Conservation (phyloP, 257 asterid species). For the Orobanche coerulescens region DNA sequence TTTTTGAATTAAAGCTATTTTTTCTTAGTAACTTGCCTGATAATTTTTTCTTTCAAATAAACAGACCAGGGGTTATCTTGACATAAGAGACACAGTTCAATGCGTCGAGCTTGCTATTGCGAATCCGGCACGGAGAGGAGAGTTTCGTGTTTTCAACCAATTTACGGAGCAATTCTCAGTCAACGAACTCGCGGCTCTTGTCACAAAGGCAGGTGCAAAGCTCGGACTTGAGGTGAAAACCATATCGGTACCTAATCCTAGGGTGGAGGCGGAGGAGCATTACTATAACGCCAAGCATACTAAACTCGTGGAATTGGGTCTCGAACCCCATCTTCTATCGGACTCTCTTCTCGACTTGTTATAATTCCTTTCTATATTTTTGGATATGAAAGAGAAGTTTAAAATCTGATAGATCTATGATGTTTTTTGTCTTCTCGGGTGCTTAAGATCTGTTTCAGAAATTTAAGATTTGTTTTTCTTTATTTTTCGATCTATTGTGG, state of each 20-base stretch:
- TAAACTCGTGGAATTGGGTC: conserved; percentile 75
- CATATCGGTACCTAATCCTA: conserved; percentile 74
- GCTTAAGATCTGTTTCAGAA: no score
- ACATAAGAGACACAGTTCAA: conserved; percentile 92
- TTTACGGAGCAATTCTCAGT: conserved; percentile 97
- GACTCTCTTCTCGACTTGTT: conserved; percentile 95
- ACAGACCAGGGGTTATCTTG: conserved; percentile 94
- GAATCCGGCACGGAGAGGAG: conserved; percentile 86
- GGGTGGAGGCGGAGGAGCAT: conserved; percentile 98
- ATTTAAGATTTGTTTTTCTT: no score
- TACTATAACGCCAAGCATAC: conserved; percentile 94
- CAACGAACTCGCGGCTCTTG: conserved; percentile 76
- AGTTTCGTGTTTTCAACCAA: conserved; percentile 87
- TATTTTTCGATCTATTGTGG: no score
- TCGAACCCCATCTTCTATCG: conserved; percentile 82
- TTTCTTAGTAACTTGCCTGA: conserved; percentile 1
- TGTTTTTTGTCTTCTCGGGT: no score
- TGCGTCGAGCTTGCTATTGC: conserved; percentile 93
- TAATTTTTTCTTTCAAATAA: not conserved
- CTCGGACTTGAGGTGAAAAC: conserved; percentile 78
- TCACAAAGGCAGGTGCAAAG: conserved; percentile 76
- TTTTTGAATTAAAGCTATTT: no score
- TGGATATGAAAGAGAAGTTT: no score
- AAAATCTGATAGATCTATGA: no score
- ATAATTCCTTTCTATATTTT: no score